phyloP scores from a whole-genome alignment of 768 basidiomycete genomes.

The Agrocybe chaxingu region DNA sequence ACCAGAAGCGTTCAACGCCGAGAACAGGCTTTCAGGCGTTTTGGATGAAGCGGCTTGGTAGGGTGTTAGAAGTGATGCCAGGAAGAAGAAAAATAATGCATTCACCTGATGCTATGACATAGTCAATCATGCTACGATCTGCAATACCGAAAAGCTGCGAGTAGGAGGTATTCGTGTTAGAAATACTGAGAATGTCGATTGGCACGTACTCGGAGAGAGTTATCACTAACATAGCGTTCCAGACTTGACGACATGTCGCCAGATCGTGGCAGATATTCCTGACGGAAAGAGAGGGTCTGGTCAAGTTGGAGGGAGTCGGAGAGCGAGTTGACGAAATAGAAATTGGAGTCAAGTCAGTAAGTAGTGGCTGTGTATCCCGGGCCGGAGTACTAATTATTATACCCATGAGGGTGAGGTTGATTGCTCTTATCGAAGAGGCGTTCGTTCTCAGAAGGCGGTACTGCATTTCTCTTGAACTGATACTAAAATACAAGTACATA shows the following conservation, averaged over 20 bases:
- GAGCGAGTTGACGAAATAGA: not conserved
- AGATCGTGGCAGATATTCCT: not conserved
- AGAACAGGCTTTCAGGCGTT: conserved; percentile 73
- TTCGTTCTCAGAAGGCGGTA: too few species aligned
- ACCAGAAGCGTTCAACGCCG: conserved; percentile 71
- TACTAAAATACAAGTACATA: too few species aligned
- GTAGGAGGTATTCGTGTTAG: conserved; percentile 1
- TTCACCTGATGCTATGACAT: conserved; percentile 81
- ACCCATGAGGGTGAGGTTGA: too few species aligned
- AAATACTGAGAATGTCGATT: not conserved
- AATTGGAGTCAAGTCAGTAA: not conserved
- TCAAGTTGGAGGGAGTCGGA: conserved; percentile 1
- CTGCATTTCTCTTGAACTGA: too few species aligned
- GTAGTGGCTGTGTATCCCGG: not conserved
- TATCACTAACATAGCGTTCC: conserved; percentile 75
- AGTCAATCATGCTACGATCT: conserved; percentile 82
- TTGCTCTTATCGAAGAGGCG: too few species aligned
- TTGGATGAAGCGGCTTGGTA: conserved; percentile 78
- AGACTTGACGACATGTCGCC: conserved; percentile 57
- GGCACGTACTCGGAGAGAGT: conserved; percentile 59
- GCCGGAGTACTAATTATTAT: too few species aligned
- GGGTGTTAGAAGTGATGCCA: not conserved
- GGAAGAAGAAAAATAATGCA: not conserved
- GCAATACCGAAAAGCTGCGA: conserved; percentile 78
- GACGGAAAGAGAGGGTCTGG: not conserved